These are phyloP conservation scores for Babesia bigemina DNA, from an alignment of 169 alveolate genomes.

Conservation along the genomic window DNA sequence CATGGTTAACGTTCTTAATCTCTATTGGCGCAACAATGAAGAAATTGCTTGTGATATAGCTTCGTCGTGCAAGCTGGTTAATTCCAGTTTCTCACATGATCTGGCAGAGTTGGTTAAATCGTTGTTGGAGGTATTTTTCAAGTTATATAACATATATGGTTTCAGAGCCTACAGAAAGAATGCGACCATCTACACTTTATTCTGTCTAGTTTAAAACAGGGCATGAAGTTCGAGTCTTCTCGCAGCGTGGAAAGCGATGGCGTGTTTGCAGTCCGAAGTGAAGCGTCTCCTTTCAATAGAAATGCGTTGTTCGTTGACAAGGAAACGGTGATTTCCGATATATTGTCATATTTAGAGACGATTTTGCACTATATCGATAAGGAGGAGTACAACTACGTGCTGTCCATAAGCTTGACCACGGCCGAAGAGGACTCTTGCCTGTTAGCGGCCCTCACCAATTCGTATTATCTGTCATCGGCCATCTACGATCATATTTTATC, in stretches of 20 bases:
- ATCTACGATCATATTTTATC: conserved; percentile 19
- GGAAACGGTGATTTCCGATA: conserved; percentile 48
- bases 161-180: conserved; percentile 11
- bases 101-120: conserved; percentile 17
- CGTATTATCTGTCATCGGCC: conserved; percentile 33
- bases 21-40: conserved; percentile 61
- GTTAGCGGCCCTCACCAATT: conserved; percentile 24
- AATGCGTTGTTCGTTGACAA: conserved; percentile 29
- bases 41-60: neutral
- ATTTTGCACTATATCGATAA: conserved; percentile 25
- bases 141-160: neutral
- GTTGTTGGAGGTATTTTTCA: conserved; percentile 26
- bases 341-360: conserved; percentile 42
- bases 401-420: conserved; percentile 21
- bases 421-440: conserved; percentile 27
- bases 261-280: conserved; percentile 27
- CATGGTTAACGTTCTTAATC: conserved; percentile 37
- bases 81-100: conserved; percentile 10
- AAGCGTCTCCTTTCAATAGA: conserved; percentile 14
- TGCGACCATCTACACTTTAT: conserved; percentile 9
- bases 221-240: conserved; percentile 1
- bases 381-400: conserved; percentile 3
- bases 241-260: conserved; percentile 2
- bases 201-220: conserved; percentile 11
- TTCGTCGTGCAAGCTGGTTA: conserved; percentile 11